phyloP scores from a whole-genome alignment of 2,329 filamentous ascomycete species.

The Geoglossum cookeanum region DNA sequence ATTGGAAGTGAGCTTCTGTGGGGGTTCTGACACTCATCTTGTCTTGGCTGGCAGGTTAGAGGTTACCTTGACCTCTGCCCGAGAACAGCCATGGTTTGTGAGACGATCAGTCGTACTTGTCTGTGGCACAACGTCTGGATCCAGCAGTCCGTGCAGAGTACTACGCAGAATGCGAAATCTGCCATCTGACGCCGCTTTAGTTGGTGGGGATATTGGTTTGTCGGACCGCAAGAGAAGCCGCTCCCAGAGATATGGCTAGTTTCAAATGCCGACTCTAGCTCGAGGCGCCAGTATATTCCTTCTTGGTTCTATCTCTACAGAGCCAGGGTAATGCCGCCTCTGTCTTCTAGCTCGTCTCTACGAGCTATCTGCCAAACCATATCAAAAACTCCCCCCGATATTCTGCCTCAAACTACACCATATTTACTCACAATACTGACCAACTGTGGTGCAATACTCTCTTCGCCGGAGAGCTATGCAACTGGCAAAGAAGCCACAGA shows the following conservation, averaged over 20 bases:
- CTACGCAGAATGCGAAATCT: too few species aligned
- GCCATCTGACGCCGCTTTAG: too few species aligned
- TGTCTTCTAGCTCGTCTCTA: conserved; percentile 24
- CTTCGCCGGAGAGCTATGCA: conserved; percentile 36
- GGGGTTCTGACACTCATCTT: neutral
- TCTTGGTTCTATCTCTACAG: too few species aligned
- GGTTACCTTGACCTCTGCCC: neutral
- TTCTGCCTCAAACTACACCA: conserved; percentile 56
- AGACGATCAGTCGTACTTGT: neutral
- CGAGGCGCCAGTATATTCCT: too few species aligned
- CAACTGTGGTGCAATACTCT: conserved; percentile 40
- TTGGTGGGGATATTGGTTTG: too few species aligned
- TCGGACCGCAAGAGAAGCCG: too few species aligned
- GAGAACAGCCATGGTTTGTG: neutral
- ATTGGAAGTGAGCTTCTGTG: neutral
- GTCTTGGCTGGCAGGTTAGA: neutral
- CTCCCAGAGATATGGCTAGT: too few species aligned
- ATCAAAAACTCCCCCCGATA: conserved; percentile 47
- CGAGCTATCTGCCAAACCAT: conserved; percentile 49
- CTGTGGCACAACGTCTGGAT: neutral
- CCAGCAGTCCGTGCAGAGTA: neutral
- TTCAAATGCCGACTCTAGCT: too few species aligned
- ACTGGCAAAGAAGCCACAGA: conserved; percentile 46
- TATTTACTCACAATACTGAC: conserved; percentile 40
- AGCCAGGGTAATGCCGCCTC: neutral